A percentile compares a stretch with the other conserved stretches of the same genome.
Conservation (phyloP, 1,139 yeast genomes). For the Debaryomycetaceae sp. region DNA sequence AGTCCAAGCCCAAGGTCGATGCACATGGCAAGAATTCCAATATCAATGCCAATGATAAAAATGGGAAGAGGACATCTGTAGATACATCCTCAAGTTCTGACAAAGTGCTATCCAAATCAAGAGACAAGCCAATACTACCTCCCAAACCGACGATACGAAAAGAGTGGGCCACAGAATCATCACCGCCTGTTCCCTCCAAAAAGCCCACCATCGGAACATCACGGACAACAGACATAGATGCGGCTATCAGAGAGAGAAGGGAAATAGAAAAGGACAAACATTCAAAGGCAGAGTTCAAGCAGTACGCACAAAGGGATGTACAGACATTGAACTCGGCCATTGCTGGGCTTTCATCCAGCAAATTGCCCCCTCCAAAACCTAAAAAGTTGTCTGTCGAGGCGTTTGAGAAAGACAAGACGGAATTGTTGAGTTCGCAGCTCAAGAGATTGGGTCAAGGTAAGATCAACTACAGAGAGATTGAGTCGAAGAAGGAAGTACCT, state of each 20-base stretch:
- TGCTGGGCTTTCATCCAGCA: slow-evolving; percentile 10
- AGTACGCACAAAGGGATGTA: slow-evolving; percentile 15
- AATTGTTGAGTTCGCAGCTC: slow-evolving; percentile 21
- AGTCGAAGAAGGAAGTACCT: neutral
- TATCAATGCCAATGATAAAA: neutral
- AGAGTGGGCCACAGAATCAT: neutral
- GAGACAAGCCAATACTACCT: neutral
- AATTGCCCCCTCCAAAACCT: slow-evolving; percentile 13
- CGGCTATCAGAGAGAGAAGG: neutral
- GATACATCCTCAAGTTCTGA: too few species aligned
- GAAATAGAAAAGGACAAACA: slow-evolving; percentile 1
- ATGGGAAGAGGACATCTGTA: neutral
- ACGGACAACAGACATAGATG: neutral
- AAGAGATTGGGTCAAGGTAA: slow-evolving; percentile 11
- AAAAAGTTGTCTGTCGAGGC: slow-evolving; percentile 10
- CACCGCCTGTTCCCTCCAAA: neutral
- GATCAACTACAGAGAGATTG: neutral
- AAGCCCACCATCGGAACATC: neutral
- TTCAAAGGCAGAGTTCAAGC: slow-evolving; percentile 8
- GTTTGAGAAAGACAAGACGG: slow-evolving; percentile 22
- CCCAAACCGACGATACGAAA: neutral
- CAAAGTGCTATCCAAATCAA: neutral
- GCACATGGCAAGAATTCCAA: neutral
- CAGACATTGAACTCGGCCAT: slow-evolving; percentile 16
- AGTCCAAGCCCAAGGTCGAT: slow-evolving; percentile 3